phyloP scores from a whole-genome alignment of 1,139 yeast genomes.

The Sugiyamaella grinbergsii region DNA sequence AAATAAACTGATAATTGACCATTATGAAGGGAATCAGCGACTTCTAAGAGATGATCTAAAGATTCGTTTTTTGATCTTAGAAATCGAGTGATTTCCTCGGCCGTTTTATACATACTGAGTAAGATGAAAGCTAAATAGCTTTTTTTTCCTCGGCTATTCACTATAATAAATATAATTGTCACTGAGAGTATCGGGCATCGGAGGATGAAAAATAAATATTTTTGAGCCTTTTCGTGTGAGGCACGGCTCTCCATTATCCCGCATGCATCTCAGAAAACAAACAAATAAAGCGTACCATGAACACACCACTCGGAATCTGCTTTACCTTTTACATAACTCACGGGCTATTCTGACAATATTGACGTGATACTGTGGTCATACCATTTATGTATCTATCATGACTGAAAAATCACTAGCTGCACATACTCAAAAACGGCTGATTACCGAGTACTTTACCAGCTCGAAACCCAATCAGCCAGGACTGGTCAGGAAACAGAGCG shows the following conservation, averaged over 20 bases:
- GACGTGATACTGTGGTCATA: not conserved
- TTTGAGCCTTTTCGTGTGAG: constrained; percentile 9
- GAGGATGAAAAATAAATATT: constrained; percentile 9
- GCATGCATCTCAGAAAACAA: constrained; percentile 8
- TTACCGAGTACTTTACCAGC: constrained; percentile 20
- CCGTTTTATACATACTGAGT: constrained; percentile 29
- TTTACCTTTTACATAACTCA: not conserved
- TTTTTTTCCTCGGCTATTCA: no score
- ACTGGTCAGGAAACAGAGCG: constrained; percentile 18
- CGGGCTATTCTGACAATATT: no score
- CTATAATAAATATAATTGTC: no score
- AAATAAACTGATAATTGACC: constrained; percentile 51
- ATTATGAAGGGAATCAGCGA: constrained; percentile 49
- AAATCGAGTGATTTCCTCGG: constrained; percentile 65
- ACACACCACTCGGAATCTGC: not conserved
- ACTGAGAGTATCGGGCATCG: no score
- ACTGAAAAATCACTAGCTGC: constrained; percentile 4
- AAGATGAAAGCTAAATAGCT: not conserved
- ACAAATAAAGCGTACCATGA: not conserved
- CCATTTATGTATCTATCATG: not conserved
- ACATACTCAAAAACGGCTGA: constrained; percentile 19
- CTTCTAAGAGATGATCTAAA: constrained; percentile 49
- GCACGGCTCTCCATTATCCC: not conserved
- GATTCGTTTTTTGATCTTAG: constrained; percentile 55
- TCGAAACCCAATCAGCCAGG: constrained; percentile 18